A percentile compares a stretch with the other conserved stretches of the same genome.
These are phyloP conservation scores for Penicillium argentinense DNA, from an alignment of 495 filamentous ascomycete species.

Conservation along the genomic window DNA sequence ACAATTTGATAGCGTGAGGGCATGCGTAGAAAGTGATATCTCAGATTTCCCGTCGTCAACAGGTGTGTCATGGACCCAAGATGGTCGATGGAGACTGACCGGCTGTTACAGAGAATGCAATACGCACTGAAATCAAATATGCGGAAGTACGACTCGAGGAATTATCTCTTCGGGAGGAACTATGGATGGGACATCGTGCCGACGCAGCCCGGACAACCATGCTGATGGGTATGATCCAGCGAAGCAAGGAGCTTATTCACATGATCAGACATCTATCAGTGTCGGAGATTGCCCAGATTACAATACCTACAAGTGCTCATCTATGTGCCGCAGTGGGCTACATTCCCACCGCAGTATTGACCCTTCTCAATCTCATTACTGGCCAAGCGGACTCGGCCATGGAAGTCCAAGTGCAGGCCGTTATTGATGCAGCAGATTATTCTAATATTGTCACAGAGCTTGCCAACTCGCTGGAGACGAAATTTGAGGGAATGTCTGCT, in stretches of 20 bases:
- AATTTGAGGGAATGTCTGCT: constrained; percentile 11
- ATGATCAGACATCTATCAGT: constrained; percentile 6
- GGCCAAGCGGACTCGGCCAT: background rate
- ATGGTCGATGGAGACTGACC: constrained; percentile 5
- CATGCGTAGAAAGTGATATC: constrained; percentile 10
- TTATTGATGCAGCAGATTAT: constrained; percentile 18
- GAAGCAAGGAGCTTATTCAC: constrained; percentile 15
- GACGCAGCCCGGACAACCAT: constrained; percentile 11
- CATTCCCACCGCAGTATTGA: constrained; percentile 12
- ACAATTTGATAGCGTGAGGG: constrained; percentile 17
- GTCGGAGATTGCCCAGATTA: constrained; percentile 13
- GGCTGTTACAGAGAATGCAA: constrained; percentile 8
- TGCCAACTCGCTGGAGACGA: constrained; percentile 10
- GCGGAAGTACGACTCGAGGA: constrained; percentile 15
- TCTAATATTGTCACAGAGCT: constrained; percentile 12
- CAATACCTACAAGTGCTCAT: constrained; percentile 10
- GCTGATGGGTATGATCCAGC: constrained; percentile 13
- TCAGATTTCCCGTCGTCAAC: constrained; percentile 7
- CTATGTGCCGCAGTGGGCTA: constrained; percentile 17
- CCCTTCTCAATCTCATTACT: constrained; percentile 12
- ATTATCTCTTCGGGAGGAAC: constrained; percentile 14
- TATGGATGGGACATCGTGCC: constrained; percentile 14
- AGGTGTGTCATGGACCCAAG: constrained; percentile 5
- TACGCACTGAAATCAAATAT: constrained; percentile 18
- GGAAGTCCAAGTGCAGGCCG: constrained; percentile 11